phyloP scores from a whole-genome alignment of 176 grass and related monocot species.

The Saccharum spontaneum region DNA sequence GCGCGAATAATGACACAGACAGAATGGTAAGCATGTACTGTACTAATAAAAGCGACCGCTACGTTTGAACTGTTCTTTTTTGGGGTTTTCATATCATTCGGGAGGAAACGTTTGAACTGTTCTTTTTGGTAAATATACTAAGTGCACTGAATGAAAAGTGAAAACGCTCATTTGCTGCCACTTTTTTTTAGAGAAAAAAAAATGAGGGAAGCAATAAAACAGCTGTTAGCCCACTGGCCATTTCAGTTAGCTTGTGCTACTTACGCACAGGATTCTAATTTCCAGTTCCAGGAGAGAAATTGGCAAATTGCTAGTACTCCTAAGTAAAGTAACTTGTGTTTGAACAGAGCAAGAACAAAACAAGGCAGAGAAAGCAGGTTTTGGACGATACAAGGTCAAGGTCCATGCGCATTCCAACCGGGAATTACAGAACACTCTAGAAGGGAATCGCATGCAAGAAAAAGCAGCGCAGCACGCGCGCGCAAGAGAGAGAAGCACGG shows the following conservation, averaged over 20 bases:
- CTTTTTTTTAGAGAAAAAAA: too few species aligned
- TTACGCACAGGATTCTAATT: background rate
- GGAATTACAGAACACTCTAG: too few species aligned
- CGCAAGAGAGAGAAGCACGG: background rate
- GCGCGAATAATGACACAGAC: background rate
- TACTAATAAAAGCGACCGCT: conserved; percentile 17
- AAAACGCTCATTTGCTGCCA: background rate
- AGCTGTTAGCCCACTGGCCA: background rate
- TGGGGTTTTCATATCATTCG: background rate
- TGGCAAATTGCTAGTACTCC: background rate
- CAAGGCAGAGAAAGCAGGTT: background rate
- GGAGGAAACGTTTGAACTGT: conserved; percentile 29
- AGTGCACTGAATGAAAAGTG: background rate
- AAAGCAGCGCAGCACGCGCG: background rate
- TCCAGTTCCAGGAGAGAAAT: too few species aligned
- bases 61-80: conserved; percentile 23
- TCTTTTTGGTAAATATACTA: background rate
- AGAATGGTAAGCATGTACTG: background rate
- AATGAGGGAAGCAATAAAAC: background rate
- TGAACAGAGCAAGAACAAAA: background rate
- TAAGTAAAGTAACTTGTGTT: background rate
- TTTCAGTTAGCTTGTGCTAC: background rate
- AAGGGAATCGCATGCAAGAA: background rate
- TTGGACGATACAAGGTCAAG: background rate
- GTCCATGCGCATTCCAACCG: background rate